These are phyloP conservation scores for Neurospora hispaniola DNA, from an alignment of 495 filamentous ascomycete genomes.

Conservation along the genomic window DNA sequence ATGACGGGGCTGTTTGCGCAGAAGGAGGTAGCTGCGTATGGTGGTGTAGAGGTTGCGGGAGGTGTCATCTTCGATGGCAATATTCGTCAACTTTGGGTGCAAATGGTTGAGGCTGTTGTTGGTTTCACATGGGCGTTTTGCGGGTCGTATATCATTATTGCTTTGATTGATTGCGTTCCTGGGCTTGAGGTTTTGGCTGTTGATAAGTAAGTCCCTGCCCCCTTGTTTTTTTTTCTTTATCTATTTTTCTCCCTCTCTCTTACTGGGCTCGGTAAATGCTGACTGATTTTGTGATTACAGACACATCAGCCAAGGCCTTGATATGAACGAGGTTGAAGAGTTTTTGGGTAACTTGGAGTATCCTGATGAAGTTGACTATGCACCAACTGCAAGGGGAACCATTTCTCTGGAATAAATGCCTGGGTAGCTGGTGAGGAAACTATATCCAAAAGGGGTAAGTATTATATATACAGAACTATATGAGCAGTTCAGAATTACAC, in stretches of 20 bases:
- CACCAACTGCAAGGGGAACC: conserved; percentile 13
- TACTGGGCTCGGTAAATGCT: neutral
- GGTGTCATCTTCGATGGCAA: conserved; percentile 19
- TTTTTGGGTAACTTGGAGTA: conserved; percentile 12
- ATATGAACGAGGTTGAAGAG: conserved; percentile 20
- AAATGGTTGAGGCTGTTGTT: conserved; percentile 18
- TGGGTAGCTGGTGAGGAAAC: neutral
- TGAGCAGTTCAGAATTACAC: neutral
- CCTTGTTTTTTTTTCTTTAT: neutral
- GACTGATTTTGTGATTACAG: conserved; percentile 6
- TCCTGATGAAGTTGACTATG: conserved; percentile 16
- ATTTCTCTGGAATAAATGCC: conserved; percentile 9
- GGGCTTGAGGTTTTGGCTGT: conserved; percentile 20
- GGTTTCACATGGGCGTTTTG: conserved; percentile 19
- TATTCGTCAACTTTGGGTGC: conserved; percentile 14
- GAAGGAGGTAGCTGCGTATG: conserved; percentile 19
- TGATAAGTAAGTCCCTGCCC: conserved; percentile 13
- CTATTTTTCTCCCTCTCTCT: too few relatives aligned
- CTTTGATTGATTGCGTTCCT: conserved; percentile 19
- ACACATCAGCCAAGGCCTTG: conserved; percentile 18
- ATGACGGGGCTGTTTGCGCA: conserved; percentile 66
- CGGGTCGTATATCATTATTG: conserved; percentile 17
- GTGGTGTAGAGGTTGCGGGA: conserved; percentile 15
- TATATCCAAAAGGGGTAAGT: neutral
- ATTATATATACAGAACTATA: neutral